Conservation (phyloP, 257 asterid genomes). For the Scutellaria baicalensis region DNA sequence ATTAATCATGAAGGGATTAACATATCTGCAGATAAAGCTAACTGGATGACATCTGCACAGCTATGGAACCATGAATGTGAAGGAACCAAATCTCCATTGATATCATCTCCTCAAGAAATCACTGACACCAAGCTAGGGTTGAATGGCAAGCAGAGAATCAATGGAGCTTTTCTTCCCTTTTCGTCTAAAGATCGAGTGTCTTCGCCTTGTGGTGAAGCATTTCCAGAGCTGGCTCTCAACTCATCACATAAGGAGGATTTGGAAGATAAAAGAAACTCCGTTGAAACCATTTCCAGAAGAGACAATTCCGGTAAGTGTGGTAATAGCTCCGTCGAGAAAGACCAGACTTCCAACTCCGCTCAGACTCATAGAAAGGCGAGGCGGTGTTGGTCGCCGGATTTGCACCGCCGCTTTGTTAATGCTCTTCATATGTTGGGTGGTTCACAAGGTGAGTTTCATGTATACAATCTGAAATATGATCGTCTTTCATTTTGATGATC, state of each 20-base stretch:
- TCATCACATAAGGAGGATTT: constrained; percentile 47
- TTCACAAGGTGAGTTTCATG: constrained; percentile 77
- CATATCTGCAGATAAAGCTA: constrained; percentile 54
- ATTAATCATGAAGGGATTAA: constrained; percentile 1
- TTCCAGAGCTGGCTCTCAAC: constrained; percentile 75
- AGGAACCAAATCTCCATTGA: constrained; percentile 13
- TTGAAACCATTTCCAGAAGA: constrained; percentile 25
- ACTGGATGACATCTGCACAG: constrained; percentile 95
- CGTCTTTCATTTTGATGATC: too few relatives aligned
- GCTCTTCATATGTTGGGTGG: constrained; percentile 99
- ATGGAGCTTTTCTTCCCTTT: constrained; percentile 61
- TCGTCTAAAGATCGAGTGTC: constrained; percentile 29
- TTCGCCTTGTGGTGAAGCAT: constrained; percentile 16
- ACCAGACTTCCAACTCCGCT: constrained; percentile 16
- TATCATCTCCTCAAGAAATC: constrained; percentile 28
- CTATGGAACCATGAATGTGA: constrained; percentile 76
- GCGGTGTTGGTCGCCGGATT: constrained; percentile 98
- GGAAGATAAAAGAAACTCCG: constrained; percentile 35
- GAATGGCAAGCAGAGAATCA: constrained; percentile 36
- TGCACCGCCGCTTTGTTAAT: constrained; percentile 86
- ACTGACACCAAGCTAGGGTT: constrained; percentile 40
- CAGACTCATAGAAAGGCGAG: constrained; percentile 87
- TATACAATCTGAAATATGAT: background rate
- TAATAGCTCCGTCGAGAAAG: constrained; percentile 23
- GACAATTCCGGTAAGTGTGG: constrained; percentile 28